Conservation (phyloP, 148 eudicot species). For the Gaultheria prostrata region DNA sequence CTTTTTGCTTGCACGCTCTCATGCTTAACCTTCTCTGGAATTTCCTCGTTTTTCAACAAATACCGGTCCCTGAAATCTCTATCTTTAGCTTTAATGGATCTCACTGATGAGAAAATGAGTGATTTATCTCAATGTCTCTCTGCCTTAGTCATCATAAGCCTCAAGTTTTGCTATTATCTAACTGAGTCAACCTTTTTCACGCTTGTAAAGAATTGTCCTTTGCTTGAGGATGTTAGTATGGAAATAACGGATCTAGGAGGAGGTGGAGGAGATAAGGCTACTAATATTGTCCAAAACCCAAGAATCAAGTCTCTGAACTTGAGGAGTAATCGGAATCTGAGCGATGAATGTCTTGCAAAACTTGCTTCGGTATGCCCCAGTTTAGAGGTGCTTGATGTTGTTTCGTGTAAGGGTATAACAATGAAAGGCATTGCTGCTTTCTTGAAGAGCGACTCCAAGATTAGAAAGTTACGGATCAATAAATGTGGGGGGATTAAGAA, state of each 20-base stretch:
- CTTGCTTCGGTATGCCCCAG: constrained; percentile 53
- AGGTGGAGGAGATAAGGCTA: constrained; percentile 28
- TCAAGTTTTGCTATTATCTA: constrained; percentile 38
- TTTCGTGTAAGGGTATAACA: constrained; percentile 37
- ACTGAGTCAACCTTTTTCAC: constrained; percentile 40
- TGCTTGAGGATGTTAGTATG: constrained; percentile 47
- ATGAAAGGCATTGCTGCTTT: constrained; percentile 45
- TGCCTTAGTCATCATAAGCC: constrained; percentile 36
- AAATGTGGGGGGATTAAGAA: constrained; percentile 45
- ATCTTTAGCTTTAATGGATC: constrained; percentile 33
- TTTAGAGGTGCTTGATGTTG: constrained; percentile 49
- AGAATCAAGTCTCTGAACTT: constrained; percentile 37
- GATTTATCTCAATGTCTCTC: constrained; percentile 40
- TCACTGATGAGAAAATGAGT: constrained; percentile 33
- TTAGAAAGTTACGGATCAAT: constrained; percentile 46
- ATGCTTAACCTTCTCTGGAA: constrained; percentile 37
- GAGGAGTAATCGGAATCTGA: constrained; percentile 32
- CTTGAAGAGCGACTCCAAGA: constrained; percentile 33
- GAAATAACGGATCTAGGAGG: constrained; percentile 37
- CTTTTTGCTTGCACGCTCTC: constrained; percentile 21
- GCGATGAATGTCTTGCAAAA: constrained; percentile 39
- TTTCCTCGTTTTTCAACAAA: constrained; percentile 30
- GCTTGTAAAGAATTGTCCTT: constrained; percentile 44
- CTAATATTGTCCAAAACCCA: constrained; percentile 22
- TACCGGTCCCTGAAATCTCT: constrained; percentile 44